Base-by-base conservation (phyloP, 345 rosid species). In the Eucalyptus cloeziana region DNA sequence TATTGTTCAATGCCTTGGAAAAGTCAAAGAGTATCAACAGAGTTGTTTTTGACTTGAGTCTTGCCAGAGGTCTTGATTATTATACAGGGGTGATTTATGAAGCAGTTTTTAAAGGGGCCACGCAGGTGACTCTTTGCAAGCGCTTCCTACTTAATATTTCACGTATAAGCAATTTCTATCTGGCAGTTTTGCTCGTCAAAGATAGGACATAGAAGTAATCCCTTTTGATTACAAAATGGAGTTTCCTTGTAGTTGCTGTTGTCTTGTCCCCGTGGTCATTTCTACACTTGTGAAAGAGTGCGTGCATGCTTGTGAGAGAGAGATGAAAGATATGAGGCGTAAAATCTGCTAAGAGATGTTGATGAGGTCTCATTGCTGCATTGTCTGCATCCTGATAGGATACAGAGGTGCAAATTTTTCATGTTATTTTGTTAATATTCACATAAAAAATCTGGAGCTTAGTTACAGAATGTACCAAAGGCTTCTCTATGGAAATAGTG, bases 31-130 rank as follows among this genome's bases (percentile, higher is more conserved):
- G 98, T 90, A 94, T 93, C 89, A 89, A 94, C 90, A 97, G 92
- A 91, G 94, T 98, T 88, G 96, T 96, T 89, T 98, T 98, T 92
- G 99, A 98, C 91, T 93, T 98, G 90, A 98, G 99, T 91, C 97
- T 98, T 87, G 99, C 99, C 79, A 95, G 99, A 92, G 99, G 99
- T 83, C 99, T 98, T 87, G 99, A 97, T 93, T 98, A 98, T 93
- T 98, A 98, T 89, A 97, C 99, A 1, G 99, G 99, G 13, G 96
- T 98, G 86, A 96, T 98, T 89, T 98, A 92, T 90, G 99, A 98
- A 94, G 98, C 98, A 86, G 97, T 95, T 89, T 96, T 97, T 69
- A 93, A 90, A 89, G 98, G 98, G 88, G 94, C 94, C 50, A 96
- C 94, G 40, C 97, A 96, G 97, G 99, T 97, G 92, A 91, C 45